Evolutionary conservation across 805 yeast genomes (phyloP).

Genomic region (Jamesozyma gamospora): DNA sequence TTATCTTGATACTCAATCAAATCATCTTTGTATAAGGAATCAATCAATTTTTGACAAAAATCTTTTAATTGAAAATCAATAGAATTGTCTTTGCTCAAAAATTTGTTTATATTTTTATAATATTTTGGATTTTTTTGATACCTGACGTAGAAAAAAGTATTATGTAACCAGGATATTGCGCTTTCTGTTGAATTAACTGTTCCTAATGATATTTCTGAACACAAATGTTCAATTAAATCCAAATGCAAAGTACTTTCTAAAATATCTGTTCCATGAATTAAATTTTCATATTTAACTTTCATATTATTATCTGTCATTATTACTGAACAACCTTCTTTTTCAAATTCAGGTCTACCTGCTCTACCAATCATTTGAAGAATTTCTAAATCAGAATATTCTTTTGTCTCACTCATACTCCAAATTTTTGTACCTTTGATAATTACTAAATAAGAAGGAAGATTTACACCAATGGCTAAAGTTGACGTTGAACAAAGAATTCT

Average conservation of each 20-base stretch:
- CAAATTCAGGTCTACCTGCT: slow-evolving; percentile 55
- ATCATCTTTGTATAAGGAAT: slow-evolving; percentile 23
- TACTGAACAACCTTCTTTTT: slow-evolving; percentile 38
- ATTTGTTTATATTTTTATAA: slow-evolving; percentile 28
- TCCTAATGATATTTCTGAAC: slow-evolving; percentile 36
- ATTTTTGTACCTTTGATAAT: slow-evolving; percentile 53
- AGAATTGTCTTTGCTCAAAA: slow-evolving; percentile 8
- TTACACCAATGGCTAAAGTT: slow-evolving; percentile 52
- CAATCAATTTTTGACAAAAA: slow-evolving; percentile 30
- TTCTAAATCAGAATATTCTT: slow-evolving; percentile 47
- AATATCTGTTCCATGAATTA: slow-evolving; percentile 35
- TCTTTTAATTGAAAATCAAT: slow-evolving; percentile 26
- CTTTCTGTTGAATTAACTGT: slow-evolving; percentile 31
- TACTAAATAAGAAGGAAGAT: slow-evolving; percentile 51
- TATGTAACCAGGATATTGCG: slow-evolving; percentile 38
- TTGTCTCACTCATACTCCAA: slow-evolving; percentile 41
- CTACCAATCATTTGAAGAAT: slow-evolving; percentile 56
- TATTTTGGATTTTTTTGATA: slow-evolving; percentile 32
- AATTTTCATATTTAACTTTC: slow-evolving; percentile 32
- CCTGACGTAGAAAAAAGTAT: slow-evolving; percentile 42
- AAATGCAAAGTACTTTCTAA: slow-evolving; percentile 40
- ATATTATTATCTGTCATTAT: slow-evolving; percentile 35
- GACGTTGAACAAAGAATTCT: slow-evolving; percentile 46
- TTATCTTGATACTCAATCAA: slow-evolving; percentile 22
- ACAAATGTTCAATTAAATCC: slow-evolving; percentile 32